Evolutionary conservation across 1,284 basidiomycete genomes (phyloP).

Genomic region (Moniliella sp.): DNA sequence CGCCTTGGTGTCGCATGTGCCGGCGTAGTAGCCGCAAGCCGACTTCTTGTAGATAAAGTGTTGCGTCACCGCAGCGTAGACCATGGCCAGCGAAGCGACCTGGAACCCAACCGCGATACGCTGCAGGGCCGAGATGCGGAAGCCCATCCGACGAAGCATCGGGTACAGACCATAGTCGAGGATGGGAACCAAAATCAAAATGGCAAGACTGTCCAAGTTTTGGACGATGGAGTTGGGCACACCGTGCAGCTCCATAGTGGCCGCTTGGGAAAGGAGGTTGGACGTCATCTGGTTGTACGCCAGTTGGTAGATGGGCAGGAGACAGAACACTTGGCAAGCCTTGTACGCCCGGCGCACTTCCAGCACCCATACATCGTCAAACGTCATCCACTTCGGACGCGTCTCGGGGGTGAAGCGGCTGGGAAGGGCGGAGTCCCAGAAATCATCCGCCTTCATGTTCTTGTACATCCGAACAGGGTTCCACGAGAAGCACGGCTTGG

Average conservation of each 20-base stretch:
- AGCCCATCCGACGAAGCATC: constrained; percentile 43
- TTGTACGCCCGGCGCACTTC: constrained; percentile 61
- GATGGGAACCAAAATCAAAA: constrained; percentile 37
- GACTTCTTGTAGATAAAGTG: constrained; percentile 39
- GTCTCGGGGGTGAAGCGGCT: constrained; percentile 32
- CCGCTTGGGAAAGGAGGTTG: constrained; percentile 45
- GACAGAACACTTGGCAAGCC: constrained; percentile 61
- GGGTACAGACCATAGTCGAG: constrained; percentile 48
- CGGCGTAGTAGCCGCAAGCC: constrained; percentile 36
- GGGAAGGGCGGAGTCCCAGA: constrained; percentile 53
- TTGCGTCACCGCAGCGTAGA: constrained; percentile 44
- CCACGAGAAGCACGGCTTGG: constrained; percentile 30
- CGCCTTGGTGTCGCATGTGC: constrained; percentile 7
- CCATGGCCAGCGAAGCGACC: constrained; percentile 40
- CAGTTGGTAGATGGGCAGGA: constrained; percentile 41
- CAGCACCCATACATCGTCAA: constrained; percentile 48
- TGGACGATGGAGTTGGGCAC: constrained; percentile 57
- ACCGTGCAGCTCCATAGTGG: constrained; percentile 43
- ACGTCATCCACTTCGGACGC: constrained; percentile 36
- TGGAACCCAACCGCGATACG: constrained; percentile 39
- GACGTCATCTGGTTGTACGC: constrained; percentile 36
- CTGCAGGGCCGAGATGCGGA: constrained; percentile 40
- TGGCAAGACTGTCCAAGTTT: constrained; percentile 51
- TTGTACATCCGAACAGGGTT: constrained; percentile 27
- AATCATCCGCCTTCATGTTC: constrained; percentile 41